Conservation (phyloP, 2,329 filamentous ascomycete species). For the Nigrospora sphaerica region DNA sequence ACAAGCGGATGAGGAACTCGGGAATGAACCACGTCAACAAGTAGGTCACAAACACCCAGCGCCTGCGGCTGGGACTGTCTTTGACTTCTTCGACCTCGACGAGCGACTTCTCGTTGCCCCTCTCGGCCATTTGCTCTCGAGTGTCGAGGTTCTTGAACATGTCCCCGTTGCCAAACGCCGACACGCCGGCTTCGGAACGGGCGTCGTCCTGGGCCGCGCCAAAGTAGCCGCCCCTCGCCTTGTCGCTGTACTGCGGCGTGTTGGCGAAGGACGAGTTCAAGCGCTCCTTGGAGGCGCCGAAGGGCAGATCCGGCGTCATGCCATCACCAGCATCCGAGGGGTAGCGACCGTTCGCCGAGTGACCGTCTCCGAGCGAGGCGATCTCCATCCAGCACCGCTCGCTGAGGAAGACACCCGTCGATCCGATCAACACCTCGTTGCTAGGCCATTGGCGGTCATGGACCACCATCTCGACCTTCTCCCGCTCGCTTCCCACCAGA, state of each 20-base stretch:
- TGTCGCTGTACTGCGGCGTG: constrained; percentile 64
- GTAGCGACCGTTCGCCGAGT: constrained; percentile 46
- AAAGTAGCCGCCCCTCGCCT: constrained; percentile 73
- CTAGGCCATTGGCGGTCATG: constrained; percentile 88
- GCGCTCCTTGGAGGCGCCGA: constrained; percentile 56
- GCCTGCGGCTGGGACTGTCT: constrained; percentile 72
- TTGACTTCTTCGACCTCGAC: constrained; percentile 82
- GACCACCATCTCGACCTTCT: constrained; percentile 85
- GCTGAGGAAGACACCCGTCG: constrained; percentile 90
- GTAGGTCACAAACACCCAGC: constrained; percentile 84
- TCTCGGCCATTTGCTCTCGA: constrained; percentile 88
- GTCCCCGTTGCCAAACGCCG: constrained; percentile 85
- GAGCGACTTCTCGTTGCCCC: constrained; percentile 84
- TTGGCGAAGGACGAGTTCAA: constrained; percentile 42
- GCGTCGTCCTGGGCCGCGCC: constrained; percentile 69
- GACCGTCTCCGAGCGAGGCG: constrained; percentile 62
- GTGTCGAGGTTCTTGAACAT: constrained; percentile 99
- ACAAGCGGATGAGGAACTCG: constrained; percentile 67
- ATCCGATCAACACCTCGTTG: constrained; percentile 85
- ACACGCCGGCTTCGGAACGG: constrained; percentile 85
- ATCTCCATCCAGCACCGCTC: constrained; percentile 94
- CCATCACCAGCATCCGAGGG: constrained; percentile 58
- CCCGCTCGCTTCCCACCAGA: constrained; percentile 83
- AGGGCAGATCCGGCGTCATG: constrained; percentile 49
- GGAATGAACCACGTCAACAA: constrained; percentile 81